These are phyloP conservation scores for Saccharomycopsis schoenii DNA, from an alignment of 805 yeast species.

Conservation along the genomic window DNA sequence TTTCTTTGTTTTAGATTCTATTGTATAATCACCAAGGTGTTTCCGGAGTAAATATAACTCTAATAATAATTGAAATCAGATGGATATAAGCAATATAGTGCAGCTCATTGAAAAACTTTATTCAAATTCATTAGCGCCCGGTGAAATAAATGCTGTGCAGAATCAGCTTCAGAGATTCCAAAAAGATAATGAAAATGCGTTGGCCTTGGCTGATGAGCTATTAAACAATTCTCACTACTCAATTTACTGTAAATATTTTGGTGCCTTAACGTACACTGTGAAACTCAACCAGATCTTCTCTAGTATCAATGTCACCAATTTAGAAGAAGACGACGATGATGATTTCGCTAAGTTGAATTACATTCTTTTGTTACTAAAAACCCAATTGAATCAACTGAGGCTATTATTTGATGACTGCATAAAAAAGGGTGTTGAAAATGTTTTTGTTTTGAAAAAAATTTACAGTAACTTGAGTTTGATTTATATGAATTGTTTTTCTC, in stretches of 20 bases:
- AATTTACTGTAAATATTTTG: slow-evolving; percentile 56
- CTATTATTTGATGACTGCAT: slow-evolving; percentile 11
- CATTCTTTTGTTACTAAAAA: slow-evolving; percentile 5
- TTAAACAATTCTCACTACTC: slow-evolving; percentile 30
- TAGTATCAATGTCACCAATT: not conserved
- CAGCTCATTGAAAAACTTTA: slow-evolving; percentile 8
- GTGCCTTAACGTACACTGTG: slow-evolving; percentile 72
- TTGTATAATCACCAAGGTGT: too few species aligned
- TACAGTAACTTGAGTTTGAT: slow-evolving; percentile 44
- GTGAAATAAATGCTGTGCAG: slow-evolving; percentile 36
- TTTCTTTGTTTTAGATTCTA: too few species aligned
- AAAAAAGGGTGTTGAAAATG: slow-evolving; percentile 11
- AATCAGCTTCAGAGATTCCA: slow-evolving; percentile 49
- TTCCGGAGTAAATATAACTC: too few species aligned
- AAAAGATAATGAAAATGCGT: slow-evolving; percentile 39
- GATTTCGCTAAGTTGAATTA: not conserved
- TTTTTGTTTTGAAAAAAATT: slow-evolving; percentile 48
- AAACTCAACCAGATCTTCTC: slow-evolving; percentile 30
- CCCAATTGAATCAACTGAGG: slow-evolving; percentile 19
- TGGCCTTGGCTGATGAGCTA: slow-evolving; percentile 45
- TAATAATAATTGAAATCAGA: not conserved
- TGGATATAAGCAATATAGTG: not conserved
- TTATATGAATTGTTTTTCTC: slow-evolving; percentile 30
- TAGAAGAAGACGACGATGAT: slow-evolving; percentile 15
- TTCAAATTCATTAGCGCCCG: slow-evolving; percentile 2